Conservation (phyloP, 441 rosid species). For the Melastoma candidum region DNA sequence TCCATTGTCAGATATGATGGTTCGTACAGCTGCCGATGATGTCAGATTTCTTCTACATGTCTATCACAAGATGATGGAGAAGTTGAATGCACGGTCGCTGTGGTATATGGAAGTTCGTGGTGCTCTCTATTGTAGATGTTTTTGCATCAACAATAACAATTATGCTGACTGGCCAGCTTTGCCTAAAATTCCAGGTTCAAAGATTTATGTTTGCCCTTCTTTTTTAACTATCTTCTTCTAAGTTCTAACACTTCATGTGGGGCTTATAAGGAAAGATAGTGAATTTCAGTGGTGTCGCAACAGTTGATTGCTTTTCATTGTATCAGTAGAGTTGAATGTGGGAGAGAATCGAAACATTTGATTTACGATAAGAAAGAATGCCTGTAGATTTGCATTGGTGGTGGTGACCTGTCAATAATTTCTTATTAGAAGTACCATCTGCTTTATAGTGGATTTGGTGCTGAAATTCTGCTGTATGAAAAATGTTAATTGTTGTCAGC, state of each 20-base stretch:
- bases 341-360: no score
- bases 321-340: no score
- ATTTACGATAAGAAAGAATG: no score
- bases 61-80: conserved; percentile 72
- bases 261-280: no score
- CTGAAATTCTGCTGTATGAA: no score
- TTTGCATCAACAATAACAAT: conserved; percentile 65
- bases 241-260: neutral
- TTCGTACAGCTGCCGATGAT: conserved; percentile 93
- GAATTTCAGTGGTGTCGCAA: no score
- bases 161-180: conserved; percentile 69
- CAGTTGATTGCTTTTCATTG: no score
- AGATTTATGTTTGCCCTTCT: neutral
- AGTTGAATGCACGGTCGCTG: conserved; percentile 52
- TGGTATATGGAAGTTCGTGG: conserved; percentile 90
- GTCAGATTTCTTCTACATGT: conserved; percentile 82
- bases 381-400: no score
- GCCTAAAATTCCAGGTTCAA: conserved; percentile 68
- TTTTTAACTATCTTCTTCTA: neutral
- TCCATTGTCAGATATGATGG: conserved; percentile 78
- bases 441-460: no score
- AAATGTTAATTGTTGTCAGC: no score
- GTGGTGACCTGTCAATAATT: no score
- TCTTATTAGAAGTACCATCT: no score
- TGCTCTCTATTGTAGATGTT: conserved; percentile 70